Evolutionary conservation across 2,329 filamentous ascomycete genomes (phyloP).

Genomic region (Ascochyta lentis): DNA sequence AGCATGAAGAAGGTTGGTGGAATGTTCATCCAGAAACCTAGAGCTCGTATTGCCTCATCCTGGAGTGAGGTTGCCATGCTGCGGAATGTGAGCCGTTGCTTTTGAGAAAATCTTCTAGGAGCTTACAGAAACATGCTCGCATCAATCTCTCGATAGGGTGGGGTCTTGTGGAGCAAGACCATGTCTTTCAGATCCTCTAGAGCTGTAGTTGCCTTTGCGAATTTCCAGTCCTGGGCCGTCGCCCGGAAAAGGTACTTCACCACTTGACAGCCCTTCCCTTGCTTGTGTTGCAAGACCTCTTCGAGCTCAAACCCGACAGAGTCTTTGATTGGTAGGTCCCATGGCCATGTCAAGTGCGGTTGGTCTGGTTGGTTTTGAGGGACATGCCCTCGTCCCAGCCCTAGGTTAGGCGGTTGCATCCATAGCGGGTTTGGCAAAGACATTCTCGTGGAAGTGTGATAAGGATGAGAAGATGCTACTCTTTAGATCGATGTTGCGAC

Average conservation of each 20-base stretch:
- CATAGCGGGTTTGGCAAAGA: background rate
- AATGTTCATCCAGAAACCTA: conserved; percentile 16
- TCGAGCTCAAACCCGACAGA: background rate
- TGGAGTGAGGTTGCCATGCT: conserved; percentile 15
- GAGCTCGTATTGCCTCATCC: conserved; percentile 14
- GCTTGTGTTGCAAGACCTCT: background rate
- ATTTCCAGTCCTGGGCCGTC: background rate
- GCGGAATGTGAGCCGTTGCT: background rate
- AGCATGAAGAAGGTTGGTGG: conserved; percentile 17
- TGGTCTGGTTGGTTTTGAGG: background rate
- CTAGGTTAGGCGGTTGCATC: conserved; percentile 5
- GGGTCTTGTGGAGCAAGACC: background rate
- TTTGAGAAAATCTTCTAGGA: background rate
- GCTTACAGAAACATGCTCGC: background rate
- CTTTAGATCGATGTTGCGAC: background rate
- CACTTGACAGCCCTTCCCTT: conserved; percentile 2
- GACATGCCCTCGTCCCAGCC: background rate
- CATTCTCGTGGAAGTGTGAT: background rate
- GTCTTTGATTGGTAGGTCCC: background rate
- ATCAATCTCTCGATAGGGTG: background rate
- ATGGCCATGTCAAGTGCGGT: conserved; percentile 2
- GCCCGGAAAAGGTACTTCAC: conserved; percentile 1
- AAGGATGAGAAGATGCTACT: background rate
- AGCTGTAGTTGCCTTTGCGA: background rate
- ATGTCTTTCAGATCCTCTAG: conserved; percentile 1